phyloP scores from a whole-genome alignment of 2,329 filamentous ascomycete species.

The Penicillium sp. region DNA sequence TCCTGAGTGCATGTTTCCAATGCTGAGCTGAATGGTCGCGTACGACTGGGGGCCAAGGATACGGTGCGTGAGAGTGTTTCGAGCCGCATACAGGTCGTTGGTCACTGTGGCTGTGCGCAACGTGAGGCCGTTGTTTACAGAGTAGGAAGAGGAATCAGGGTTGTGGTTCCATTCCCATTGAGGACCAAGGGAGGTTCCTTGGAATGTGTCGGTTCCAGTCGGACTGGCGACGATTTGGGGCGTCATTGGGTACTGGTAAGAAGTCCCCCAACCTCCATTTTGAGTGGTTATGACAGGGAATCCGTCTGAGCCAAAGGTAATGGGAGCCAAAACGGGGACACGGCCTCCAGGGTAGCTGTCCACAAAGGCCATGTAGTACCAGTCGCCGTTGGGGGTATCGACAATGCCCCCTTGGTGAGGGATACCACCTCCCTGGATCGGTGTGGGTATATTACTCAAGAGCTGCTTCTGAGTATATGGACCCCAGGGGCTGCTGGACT shows the following conservation, averaged over 20 bases:
- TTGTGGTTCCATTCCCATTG: slow-evolving; percentile 67
- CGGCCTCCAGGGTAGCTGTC: slow-evolving; percentile 59
- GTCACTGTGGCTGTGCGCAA: slow-evolving; percentile 56
- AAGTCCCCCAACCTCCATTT: slow-evolving; percentile 51
- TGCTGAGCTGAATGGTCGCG: slow-evolving; percentile 55
- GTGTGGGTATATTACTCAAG: slow-evolving; percentile 43
- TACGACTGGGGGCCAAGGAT: slow-evolving; percentile 44
- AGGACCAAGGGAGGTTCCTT: slow-evolving; percentile 43
- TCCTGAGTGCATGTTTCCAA: slow-evolving; percentile 52
- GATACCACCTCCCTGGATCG: slow-evolving; percentile 48
- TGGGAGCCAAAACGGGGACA: slow-evolving; percentile 59
- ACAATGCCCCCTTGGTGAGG: slow-evolving; percentile 61
- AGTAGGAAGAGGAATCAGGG: slow-evolving; percentile 53
- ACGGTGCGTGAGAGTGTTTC: slow-evolving; percentile 47
- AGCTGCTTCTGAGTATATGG: slow-evolving; percentile 54
- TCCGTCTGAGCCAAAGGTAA: slow-evolving; percentile 55
- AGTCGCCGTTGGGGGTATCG: slow-evolving; percentile 53
- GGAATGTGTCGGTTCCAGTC: slow-evolving; percentile 51
- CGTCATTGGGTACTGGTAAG: slow-evolving; percentile 34
- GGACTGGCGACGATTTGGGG: slow-evolving; percentile 28
- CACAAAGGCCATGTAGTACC: slow-evolving; percentile 62
- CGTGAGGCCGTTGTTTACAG: slow-evolving; percentile 48
- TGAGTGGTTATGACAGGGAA: slow-evolving; percentile 51
- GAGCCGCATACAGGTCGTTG: slow-evolving; percentile 48
- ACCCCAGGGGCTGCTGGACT: slow-evolving; percentile 53